Percentiles rank a stretch among this genome's conserved stretches.
Evolutionary conservation across 2,329 filamentous ascomycete species (phyloP).

Genomic region (Aspergillus arachidicola): DNA sequence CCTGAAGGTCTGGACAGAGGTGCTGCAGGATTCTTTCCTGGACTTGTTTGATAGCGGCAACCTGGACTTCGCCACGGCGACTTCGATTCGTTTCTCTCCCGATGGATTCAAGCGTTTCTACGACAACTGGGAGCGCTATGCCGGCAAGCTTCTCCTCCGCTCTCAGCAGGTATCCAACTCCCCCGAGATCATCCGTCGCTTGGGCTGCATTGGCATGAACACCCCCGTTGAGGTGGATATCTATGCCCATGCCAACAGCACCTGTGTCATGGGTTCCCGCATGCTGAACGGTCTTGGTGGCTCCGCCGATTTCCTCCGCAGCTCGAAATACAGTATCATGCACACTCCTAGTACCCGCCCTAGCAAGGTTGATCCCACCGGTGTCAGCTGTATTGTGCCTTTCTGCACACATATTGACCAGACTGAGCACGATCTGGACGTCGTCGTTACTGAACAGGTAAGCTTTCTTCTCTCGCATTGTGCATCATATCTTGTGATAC

Average conservation of each 20-base stretch:
- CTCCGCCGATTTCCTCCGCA: constrained; percentile 78
- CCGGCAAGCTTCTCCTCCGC: constrained; percentile 79
- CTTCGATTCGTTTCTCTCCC: constrained; percentile 86
- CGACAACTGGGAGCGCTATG: constrained; percentile 77
- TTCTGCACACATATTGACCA: constrained; percentile 93
- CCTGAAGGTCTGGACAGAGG: constrained; percentile 91
- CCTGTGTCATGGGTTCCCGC: constrained; percentile 83
- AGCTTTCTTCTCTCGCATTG: background rate
- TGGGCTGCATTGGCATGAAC: constrained; percentile 93
- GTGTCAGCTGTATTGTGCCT: constrained; percentile 85
- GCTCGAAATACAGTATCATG: constrained; percentile 86
- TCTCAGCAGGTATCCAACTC: constrained; percentile 88
- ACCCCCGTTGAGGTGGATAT: constrained; percentile 93
- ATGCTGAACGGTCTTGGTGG: constrained; percentile 87
- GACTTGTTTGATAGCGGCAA: constrained; percentile 88
- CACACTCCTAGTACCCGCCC: constrained; percentile 83
- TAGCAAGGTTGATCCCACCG: constrained; percentile 78
- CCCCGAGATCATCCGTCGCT: constrained; percentile 83
- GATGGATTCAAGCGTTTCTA: constrained; percentile 92
- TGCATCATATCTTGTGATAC: background rate
- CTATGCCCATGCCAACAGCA: constrained; percentile 90
- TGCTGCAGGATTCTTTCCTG: constrained; percentile 89
- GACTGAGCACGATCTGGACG: constrained; percentile 88
- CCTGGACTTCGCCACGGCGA: constrained; percentile 87
- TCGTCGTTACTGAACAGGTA: constrained; percentile 73